Evolutionary conservation across 2,329 filamentous ascomycete species (phyloP).

Genomic region (Shiraia sp.): DNA sequence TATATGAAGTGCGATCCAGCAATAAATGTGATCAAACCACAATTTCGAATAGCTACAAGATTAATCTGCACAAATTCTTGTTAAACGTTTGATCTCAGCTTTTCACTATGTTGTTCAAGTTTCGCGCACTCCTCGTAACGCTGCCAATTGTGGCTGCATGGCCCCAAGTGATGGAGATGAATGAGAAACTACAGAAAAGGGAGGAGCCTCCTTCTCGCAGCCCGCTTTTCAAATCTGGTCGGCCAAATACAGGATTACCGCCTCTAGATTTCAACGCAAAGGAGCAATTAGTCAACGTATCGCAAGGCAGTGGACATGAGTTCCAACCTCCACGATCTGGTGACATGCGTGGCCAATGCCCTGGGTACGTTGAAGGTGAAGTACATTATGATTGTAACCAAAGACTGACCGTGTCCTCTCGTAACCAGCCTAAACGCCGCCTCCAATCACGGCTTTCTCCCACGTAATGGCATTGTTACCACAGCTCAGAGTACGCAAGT

Average conservation of each 20-base stretch:
- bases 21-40: no score
- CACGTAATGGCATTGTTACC: conserved; percentile 30
- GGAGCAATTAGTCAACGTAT: conserved; percentile 14
- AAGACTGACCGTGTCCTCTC: no score
- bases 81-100: no score
- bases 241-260: conserved; percentile 13
- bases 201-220: conserved; percentile 14
- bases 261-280: conserved; percentile 6
- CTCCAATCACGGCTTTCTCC: conserved; percentile 39
- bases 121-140: conserved; percentile 3
- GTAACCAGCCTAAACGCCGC: conserved; percentile 36
- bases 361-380: no score
- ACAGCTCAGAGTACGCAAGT: conserved; percentile 11
- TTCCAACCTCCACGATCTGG: conserved; percentile 5
- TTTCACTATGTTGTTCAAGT: conserved; percentile 1
- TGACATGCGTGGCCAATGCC: conserved; percentile 33
- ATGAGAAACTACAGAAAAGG: conserved; percentile 10
- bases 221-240: conserved; percentile 9
- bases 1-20: no score
- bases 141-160: conserved; percentile 13
- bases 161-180: conserved; percentile 18
- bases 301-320: conserved; percentile 11
- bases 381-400: no score
- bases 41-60: no score
- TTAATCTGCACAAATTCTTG: no score